Conservation (phyloP, 805 yeast species). For the Pichia paraexigua region DNA sequence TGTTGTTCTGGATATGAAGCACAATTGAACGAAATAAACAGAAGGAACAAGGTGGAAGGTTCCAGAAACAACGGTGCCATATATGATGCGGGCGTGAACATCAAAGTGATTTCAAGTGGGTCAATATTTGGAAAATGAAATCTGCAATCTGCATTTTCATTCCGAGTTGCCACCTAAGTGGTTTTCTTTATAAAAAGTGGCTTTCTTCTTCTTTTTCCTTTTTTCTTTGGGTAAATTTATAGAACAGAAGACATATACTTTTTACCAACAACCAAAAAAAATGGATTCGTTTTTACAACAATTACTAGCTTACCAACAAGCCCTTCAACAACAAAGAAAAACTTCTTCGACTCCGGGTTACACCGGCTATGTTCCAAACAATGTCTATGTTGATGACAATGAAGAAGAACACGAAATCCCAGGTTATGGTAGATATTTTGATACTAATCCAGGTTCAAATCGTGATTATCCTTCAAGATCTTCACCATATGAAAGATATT, state of each 20-base stretch:
- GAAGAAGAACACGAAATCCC: not conserved
- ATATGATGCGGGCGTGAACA: not conserved
- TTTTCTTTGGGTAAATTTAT: not conserved
- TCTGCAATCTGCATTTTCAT: too few species aligned
- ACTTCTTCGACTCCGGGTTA: not conserved
- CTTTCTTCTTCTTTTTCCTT: not conserved
- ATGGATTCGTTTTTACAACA: conserved; percentile 8
- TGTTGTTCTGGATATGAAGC: not conserved
- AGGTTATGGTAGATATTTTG: not conserved
- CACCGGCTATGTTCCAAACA: not conserved
- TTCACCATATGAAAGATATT: not conserved
- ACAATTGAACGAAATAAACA: not conserved
- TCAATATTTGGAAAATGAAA: too few species aligned
- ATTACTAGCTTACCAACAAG: conserved; percentile 3
- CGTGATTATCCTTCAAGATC: not conserved
- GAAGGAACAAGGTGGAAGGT: not conserved
- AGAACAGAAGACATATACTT: not conserved
- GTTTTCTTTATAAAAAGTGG: not conserved
- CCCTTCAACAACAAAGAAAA: not conserved
- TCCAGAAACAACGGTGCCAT: not conserved
- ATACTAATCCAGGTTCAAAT: not conserved
- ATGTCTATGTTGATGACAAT: not conserved
- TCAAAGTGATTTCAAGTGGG: not conserved
- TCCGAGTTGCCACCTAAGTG: not conserved
- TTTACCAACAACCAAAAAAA: not conserved